Base-by-base conservation (phyloP, 345 rosid genomes). In the Dovyalis caffra region DNA sequence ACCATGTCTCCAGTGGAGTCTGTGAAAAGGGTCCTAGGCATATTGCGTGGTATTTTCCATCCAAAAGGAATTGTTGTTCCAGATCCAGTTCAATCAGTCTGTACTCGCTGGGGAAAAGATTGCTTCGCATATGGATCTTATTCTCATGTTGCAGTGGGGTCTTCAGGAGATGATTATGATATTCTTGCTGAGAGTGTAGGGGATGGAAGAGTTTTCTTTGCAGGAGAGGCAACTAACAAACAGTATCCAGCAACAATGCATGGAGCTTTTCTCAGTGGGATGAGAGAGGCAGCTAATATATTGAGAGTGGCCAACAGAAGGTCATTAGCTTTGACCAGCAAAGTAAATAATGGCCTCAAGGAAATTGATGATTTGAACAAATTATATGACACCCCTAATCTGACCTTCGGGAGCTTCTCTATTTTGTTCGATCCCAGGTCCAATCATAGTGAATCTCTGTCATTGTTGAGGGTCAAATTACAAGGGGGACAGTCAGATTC, bases 231-330 rank as follows among this genome's bases (percentile, higher is more conserved):
- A 11, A 93, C 99, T 9, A 95, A 92, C 75, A 92, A 85, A 80
- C 97, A 95, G 63, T 90, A 95, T 80, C 97, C 97, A 14, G 99
- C 99, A 20, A 93, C 98, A 64, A 95, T 95, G 99, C 98, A 95
- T 62, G 95, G 98, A 77, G 99, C 98, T 15, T 91, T 95, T 80
- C 82, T 95, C 32, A 95, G 99, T 61, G 97, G 99, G 62, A 93
- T 95, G 99, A 91, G 98, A 76, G 98, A 95, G 83, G 98, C 98
- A 9, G 97, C 98, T 43, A 90, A 88, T 74, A 91, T 91, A 32
- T 86, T 88, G 71, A 88, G 97, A 77, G 91, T 88, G 71, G 86
- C 93, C 32, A 90, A 85, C 81, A 87, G 87, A 82, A 87, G 97
- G 79, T 75, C 86, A 21, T 70, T 78, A 33, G 51, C 78, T 45